These are phyloP conservation scores for Corchorus capsularis DNA, from an alignment of 345 rosid genomes.

Conservation along the genomic window DNA sequence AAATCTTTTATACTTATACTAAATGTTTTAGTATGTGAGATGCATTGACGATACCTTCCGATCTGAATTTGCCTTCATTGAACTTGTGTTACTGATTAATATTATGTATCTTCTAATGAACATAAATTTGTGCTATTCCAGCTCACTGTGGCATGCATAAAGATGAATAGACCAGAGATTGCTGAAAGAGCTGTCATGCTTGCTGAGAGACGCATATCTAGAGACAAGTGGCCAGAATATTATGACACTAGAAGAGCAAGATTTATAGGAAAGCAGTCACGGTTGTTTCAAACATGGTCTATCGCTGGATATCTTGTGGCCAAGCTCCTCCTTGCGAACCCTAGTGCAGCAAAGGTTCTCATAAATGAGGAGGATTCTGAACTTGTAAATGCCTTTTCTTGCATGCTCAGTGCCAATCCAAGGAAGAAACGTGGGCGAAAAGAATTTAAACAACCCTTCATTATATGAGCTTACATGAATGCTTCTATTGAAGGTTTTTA, in stretches of 20 bases:
- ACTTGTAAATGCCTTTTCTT: conserved; percentile 62
- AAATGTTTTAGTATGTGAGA: background rate
- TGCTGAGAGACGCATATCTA: conserved; percentile 67
- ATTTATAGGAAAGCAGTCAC: conserved; percentile 90
- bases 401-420: conserved; percentile 66
- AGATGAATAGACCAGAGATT: conserved; percentile 85
- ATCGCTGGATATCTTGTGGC: conserved; percentile 91
- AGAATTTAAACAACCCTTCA: conserved; percentile 50
- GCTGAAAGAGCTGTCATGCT: conserved; percentile 73
- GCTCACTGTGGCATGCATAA: conserved; percentile 86
- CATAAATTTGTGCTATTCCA: conserved; percentile 30
- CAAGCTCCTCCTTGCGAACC: conserved; percentile 74
- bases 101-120: conserved; percentile 4
- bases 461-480: conserved; percentile 36
- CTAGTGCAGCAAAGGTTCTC: conserved; percentile 59
- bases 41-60: too few species aligned
- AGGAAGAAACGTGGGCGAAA: conserved; percentile 63
- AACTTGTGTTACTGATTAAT: background rate
- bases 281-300: conserved; percentile 85
- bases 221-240: conserved; percentile 93
- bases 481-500: background rate
- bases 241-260: conserved; percentile 76
- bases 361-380: conserved; percentile 74
- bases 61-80: background rate
- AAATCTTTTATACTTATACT: background rate